Evolutionary conservation across 768 basidiomycete genomes (phyloP).

Genomic region (Epithele typhae): DNA sequence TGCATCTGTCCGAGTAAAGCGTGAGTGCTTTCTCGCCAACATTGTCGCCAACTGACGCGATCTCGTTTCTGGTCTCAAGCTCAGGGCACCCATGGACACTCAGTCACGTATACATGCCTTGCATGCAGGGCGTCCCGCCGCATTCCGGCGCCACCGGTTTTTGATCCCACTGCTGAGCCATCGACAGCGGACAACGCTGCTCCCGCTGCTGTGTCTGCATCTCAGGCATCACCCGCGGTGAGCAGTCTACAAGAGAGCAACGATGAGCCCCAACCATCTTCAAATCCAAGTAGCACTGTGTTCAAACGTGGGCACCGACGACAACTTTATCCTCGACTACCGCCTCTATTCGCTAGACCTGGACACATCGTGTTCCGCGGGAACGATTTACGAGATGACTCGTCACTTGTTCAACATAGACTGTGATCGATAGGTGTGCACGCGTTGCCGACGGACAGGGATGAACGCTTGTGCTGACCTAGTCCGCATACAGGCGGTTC

Average conservation of each 20-base stretch:
- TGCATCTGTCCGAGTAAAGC: conserved; percentile 57
- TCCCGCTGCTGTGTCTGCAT: neutral
- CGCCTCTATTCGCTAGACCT: conserved; percentile 57
- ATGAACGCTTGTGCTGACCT: no score
- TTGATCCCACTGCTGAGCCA: conserved; percentile 17
- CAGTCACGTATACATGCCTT: conserved; percentile 54
- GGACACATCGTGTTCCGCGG: conserved; percentile 71
- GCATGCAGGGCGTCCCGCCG: conserved; percentile 54
- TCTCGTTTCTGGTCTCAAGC: conserved; percentile 24
- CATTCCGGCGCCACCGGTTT: conserved; percentile 61
- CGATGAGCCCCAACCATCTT: neutral
- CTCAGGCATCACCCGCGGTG: no score
- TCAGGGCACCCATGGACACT: conserved; percentile 47
- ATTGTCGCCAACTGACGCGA: neutral
- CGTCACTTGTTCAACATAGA: no score
- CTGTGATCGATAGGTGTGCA: no score
- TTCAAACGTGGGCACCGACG: neutral
- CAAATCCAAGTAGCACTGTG: no score
- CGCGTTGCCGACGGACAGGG: no score
- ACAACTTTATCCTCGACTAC: conserved; percentile 32
- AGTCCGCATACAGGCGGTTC: no score
- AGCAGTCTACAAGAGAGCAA: neutral
- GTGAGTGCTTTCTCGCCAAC: no score
- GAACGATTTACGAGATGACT: no score
- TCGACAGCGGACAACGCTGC: neutral